Conservation (phyloP, 2,329 filamentous ascomycete genomes). For the Aciculosporium take region DNA sequence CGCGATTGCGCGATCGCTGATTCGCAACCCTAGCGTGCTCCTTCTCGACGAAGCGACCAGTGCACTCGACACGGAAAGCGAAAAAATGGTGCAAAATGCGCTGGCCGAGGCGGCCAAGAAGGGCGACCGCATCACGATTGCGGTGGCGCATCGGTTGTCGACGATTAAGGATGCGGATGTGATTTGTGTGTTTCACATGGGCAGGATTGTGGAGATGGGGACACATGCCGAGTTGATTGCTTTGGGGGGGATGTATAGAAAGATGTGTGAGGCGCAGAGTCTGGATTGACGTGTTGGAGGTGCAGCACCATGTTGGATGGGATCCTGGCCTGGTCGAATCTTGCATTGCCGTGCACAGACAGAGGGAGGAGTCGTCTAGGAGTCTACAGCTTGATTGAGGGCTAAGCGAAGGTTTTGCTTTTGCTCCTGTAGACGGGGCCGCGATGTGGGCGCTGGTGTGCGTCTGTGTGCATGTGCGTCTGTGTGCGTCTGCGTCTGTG, state of each 20-base stretch:
- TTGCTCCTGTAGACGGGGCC: no score
- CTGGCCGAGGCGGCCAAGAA: conserved; percentile 58
- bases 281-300: no score
- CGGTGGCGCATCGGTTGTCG: conserved; percentile 79
- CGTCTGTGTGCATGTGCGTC: no score
- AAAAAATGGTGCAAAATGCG: conserved; percentile 82
- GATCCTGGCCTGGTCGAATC: no score
- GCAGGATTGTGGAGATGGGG: conserved; percentile 41
- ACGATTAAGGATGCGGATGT: conserved; percentile 65
- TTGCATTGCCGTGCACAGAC: no score
- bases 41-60: conserved; percentile 90
- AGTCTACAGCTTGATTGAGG: no score
- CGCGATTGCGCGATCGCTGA: conserved; percentile 15
- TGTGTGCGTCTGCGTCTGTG: no score
- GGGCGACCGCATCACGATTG: conserved; percentile 83
- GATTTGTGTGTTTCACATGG: conserved; percentile 47
- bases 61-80: conserved; percentile 84
- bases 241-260: conserved; percentile 30
- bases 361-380: no score
- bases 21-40: conserved; percentile 85
- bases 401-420: no score
- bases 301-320: no score
- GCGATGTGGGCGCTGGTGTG: no score
- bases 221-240: conserved; percentile 40
- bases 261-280: conserved; percentile 21